Base-by-base conservation (phyloP, 2,329 filamentous ascomycete genomes). In the Coleophoma crateriformis region DNA sequence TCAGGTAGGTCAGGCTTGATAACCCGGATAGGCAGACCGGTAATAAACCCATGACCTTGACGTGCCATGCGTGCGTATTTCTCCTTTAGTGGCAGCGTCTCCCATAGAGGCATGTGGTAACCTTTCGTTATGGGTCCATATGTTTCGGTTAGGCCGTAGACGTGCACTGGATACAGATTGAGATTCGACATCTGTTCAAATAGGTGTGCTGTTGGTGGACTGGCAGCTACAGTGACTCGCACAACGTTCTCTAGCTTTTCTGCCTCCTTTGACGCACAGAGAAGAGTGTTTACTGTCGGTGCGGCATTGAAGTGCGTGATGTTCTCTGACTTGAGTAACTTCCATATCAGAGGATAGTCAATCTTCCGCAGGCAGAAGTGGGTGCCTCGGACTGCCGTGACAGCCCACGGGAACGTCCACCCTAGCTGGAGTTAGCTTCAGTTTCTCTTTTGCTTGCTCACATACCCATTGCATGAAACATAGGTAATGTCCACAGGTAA, bases 241-340 rank as follows among this genome's bases (percentile, higher is more conserved):
- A 97, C 90, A 0, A 84, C 80, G 1, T 81, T 70, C 0, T 82
- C 74, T 1, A 99, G 75, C 44, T 69, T 78, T 57, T 78, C 79
- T 2, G 94, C 92, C 66, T 90, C 85, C 38, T 84, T 77, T 3
- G 88, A 79, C 12, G 86, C 86, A 64, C 94, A 96, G 3, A 99
- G 80, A 1, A 97, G 72, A 0, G 92, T 99, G 67, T 97, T 97
- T 47, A 99, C 94, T 0, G 94, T 99, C 0, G 94, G 94, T 0
- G 92, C 94, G 1, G 92, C 92, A 63, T 92, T 95, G 72, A 95
- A 97, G 68, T 99, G 94, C 0, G 90, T 97, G 55, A 99, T 87
- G 7, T 81, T 75, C 68, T 97, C 88, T 47, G 90, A 80, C 62
- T 90, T 95, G 33, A 99, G 72, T 4, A 99, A 71, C 45, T 80